A percentile compares a stretch with the other conserved stretches of the same genome.
phyloP scores from a whole-genome alignment of 441 rosid genomes.

The Gossypium trilobum region DNA sequence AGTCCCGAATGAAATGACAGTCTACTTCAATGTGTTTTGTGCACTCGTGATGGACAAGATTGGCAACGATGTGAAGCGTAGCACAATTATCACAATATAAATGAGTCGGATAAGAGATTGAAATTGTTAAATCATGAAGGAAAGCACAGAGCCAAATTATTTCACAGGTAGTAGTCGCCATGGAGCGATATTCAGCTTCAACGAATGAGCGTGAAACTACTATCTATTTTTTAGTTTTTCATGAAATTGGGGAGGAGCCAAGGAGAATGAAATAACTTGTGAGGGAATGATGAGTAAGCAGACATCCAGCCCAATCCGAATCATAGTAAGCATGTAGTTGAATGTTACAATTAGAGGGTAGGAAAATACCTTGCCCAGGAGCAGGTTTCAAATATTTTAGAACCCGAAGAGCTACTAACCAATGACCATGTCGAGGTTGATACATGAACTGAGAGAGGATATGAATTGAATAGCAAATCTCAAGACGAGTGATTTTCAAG shows the following conservation, averaged over 20 bases:
- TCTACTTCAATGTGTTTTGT: background rate
- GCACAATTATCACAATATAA: background rate
- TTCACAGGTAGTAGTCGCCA: background rate
- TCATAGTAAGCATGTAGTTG: background rate
- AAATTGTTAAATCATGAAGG: background rate
- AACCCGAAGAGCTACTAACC: background rate
- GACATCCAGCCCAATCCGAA: background rate
- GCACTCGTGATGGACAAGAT: background rate
- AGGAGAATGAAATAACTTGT: background rate
- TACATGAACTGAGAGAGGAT: background rate
- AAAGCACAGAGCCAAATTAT: background rate
- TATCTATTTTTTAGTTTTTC: background rate
- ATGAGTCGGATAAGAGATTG: background rate
- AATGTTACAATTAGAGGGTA: background rate
- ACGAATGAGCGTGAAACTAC: background rate
- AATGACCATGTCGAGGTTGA: background rate
- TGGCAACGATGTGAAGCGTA: background rate
- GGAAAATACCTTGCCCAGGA: background rate
- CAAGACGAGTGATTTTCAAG: background rate
- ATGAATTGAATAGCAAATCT: background rate
- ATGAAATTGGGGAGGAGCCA: background rate
- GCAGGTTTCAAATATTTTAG: background rate
- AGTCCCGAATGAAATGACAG: background rate
- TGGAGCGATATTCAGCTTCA: background rate
- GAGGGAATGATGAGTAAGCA: background rate